Base-by-base conservation (phyloP, 2,329 filamentous ascomycete species). In the Aspergillus sp. region DNA sequence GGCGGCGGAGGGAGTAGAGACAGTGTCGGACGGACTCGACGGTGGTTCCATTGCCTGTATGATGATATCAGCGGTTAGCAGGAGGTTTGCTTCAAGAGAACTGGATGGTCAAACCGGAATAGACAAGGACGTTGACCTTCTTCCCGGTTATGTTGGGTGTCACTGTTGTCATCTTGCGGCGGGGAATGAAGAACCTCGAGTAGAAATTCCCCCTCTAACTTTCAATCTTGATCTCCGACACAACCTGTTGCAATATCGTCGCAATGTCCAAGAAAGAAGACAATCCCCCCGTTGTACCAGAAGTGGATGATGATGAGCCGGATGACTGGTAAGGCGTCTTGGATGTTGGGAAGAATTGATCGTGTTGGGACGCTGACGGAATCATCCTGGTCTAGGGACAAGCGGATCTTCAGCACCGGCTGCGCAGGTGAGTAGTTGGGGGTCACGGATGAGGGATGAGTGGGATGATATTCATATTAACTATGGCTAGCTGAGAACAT, bases 331-430 rank as follows among this genome's bases (percentile, higher is more conserved):
- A 73, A 68, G 79, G 39, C 30, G 27, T 29, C 12, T 10, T 7
- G 8, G 33, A 44, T 42, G 6, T 19, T 11, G 40, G 5, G 19
- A 59, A 51, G 32, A 35, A 26, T 40, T 43, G 34, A 44, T 37
- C 33, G 33, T 37, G 40, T 27, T 34, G n/a, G 29, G n/a, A 27
- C 28, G 29, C 53, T 55, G 42, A 61, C 34, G 40, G 41, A 29
- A 35, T 35, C 57, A 54, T 55, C 48, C 54, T 48, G 44, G 33
- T 56, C 46, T 64, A 97, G 91, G 91, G 90, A 97, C 74, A 91
- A 95, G 78, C 80, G 93, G 63, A 97, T 97, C 68, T 95, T 89
- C 74, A 95, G 89, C 74, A 97, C 91, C 3, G 93, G 91, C 46
- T 97, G 91, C 62, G 81, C 90, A 68, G 84, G 91, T 95, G 71